Evolutionary conservation across 768 basidiomycete species (phyloP).

Genomic region (Myochromella boudieri): DNA sequence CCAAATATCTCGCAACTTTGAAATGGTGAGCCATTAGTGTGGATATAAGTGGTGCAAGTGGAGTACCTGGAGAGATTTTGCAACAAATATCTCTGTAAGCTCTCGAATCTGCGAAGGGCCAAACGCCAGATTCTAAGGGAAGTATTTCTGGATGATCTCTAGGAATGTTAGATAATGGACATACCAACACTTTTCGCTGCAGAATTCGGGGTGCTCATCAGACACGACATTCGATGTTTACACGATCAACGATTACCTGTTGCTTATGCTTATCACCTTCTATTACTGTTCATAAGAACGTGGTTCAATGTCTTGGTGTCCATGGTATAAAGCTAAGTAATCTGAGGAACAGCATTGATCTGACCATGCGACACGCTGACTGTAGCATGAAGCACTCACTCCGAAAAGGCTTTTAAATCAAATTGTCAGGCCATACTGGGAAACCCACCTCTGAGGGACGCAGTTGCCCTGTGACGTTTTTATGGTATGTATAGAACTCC

Average conservation of each 20-base stretch:
- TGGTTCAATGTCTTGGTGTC: conserved; percentile 55
- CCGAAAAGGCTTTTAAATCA: conserved; percentile 31
- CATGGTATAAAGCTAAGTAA: conserved; percentile 10
- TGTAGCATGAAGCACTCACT: conserved; percentile 28
- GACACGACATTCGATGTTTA: too few species aligned
- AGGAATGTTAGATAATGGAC: too few species aligned
- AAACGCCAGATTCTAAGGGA: conserved; percentile 64
- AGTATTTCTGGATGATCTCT: too few species aligned
- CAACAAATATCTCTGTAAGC: conserved; percentile 55
- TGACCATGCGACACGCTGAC: too few species aligned
- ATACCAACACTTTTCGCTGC: conserved; percentile 49
- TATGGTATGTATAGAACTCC: too few species aligned
- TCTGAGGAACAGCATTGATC: neutral
- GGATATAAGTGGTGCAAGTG: too few species aligned
- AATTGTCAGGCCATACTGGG: conserved; percentile 13
- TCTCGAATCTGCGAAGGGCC: conserved; percentile 58
- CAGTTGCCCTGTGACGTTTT: conserved; percentile 32
- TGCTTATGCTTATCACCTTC: conserved; percentile 50
- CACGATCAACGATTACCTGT: conserved; percentile 36
- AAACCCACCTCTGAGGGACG: conserved; percentile 15
- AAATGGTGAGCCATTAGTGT: neutral
- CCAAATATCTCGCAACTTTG: conserved; percentile 53
- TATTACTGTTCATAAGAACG: conserved; percentile 53
- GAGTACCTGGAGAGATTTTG: conserved; percentile 52
- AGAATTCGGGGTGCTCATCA: neutral